phyloP scores from a whole-genome alignment of 495 filamentous ascomycete species.

The Platismatia glauca region DNA sequence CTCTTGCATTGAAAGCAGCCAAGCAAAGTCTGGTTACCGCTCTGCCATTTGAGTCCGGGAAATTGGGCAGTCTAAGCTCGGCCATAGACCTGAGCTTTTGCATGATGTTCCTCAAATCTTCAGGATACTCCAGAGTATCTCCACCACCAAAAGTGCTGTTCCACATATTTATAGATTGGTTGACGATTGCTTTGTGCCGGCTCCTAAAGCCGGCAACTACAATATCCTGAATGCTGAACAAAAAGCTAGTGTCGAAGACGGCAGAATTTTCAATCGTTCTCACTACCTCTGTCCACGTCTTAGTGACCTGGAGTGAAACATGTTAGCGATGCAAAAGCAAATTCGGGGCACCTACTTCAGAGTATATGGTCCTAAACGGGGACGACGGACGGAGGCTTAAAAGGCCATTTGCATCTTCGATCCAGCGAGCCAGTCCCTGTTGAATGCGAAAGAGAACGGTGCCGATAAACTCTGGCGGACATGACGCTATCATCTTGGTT shows the following conservation, averaged over 20 bases:
- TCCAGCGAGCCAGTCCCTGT: conserved; percentile 49
- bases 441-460: conserved; percentile 46
- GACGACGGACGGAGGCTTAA: neutral
- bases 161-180: conserved; percentile 50
- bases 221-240: conserved; percentile 43
- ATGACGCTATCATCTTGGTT: conserved; percentile 29
- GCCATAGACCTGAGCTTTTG: conserved; percentile 37
- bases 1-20: neutral
- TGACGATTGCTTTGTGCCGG: conserved; percentile 45
- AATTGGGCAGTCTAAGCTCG: conserved; percentile 41
- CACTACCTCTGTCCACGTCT: conserved; percentile 25
- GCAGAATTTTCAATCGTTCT: conserved; percentile 25
- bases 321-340: neutral
- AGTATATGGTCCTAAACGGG: neutral
- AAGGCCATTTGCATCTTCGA: conserved; percentile 42
- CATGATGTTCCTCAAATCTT: conserved; percentile 40
- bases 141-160: conserved; percentile 46
- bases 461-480: conserved; percentile 28
- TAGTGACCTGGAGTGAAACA: conserved; percentile 22
- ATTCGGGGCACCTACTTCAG: neutral
- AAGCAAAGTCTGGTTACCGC: conserved; percentile 26
- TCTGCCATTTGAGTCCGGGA: conserved; percentile 33
- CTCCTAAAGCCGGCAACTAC: conserved; percentile 46
- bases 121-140: conserved; percentile 37
- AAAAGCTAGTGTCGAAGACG: conserved; percentile 29